These are phyloP conservation scores for Polytrichum formosum DNA, from an alignment of 225 moss, liverwort and hornwort species.

Conservation along the genomic window DNA sequence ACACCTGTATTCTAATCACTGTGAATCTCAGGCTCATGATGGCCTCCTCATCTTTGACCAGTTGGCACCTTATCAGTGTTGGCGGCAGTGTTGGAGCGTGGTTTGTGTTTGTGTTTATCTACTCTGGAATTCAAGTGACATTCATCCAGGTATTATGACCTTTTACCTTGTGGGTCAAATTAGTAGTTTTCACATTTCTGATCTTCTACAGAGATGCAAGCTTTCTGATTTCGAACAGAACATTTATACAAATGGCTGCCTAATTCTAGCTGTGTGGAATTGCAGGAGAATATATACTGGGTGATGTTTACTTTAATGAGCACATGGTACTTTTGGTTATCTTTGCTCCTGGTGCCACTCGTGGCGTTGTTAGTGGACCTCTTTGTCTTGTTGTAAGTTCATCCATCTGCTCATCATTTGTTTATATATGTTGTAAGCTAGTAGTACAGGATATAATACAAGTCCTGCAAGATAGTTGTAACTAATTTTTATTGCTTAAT, in stretches of 20 bases:
- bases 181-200: too few relatives aligned
- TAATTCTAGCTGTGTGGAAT: not conserved
- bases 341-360: constrained; percentile 62
- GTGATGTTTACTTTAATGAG: constrained; percentile 82
- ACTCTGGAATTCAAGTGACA: constrained; percentile 68
- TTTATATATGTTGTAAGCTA: too few relatives aligned
- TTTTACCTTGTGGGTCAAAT: not conserved
- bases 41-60: constrained; percentile 74
- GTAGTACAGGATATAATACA: too few relatives aligned
- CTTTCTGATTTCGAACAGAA: too few relatives aligned
- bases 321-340: constrained; percentile 92
- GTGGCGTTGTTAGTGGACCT: constrained; percentile 79
- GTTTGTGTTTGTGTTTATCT: constrained; percentile 82
- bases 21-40: constrained; percentile 93
- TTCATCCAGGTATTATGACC: constrained; percentile 53
- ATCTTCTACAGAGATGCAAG: too few relatives aligned
- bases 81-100: constrained; percentile 79
- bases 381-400: constrained; percentile 62
- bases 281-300: constrained; percentile 91
- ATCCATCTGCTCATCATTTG: not conserved
- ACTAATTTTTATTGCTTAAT: too few relatives aligned
- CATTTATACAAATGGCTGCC: too few relatives aligned
- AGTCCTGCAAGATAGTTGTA: too few relatives aligned
- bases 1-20: constrained; percentile 78
- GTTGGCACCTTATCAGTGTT: constrained; percentile 87